Conservation (phyloP, 805 yeast genomes). For the Candida takata region DNA sequence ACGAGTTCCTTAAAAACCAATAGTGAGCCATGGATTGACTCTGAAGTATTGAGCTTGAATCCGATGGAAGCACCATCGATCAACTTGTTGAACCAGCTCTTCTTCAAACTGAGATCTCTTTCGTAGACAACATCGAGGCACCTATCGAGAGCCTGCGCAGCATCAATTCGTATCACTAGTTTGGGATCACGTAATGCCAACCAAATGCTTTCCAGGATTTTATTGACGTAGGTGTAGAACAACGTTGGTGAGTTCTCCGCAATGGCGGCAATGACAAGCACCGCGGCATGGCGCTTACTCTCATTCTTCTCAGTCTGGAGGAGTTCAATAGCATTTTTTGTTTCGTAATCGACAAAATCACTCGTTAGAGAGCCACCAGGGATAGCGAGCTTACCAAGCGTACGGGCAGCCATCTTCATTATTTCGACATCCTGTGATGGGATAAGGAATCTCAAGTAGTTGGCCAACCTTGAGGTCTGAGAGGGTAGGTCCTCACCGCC, state of each 20-base stretch:
- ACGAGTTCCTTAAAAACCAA: slow-evolving; percentile 77
- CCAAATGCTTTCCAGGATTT: slow-evolving; percentile 81
- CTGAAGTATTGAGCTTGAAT: slow-evolving; percentile 46
- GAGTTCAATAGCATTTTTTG: slow-evolving; percentile 86
- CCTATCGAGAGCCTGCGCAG: slow-evolving; percentile 72
- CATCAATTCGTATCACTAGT: slow-evolving; percentile 66
- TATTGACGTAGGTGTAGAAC: slow-evolving; percentile 68
- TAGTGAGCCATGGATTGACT: slow-evolving; percentile 80
- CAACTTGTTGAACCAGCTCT: slow-evolving; percentile 68
- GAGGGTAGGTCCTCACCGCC: slow-evolving; percentile 82
- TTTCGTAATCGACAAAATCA: slow-evolving; percentile 89
- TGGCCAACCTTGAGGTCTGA: slow-evolving; percentile 86
- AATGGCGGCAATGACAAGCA: slow-evolving; percentile 71
- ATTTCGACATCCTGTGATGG: slow-evolving; percentile 79
- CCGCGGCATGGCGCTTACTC: slow-evolving; percentile 83
- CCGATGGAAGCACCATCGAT: slow-evolving; percentile 63
- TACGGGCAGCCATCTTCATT: slow-evolving; percentile 79
- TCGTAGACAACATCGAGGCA: slow-evolving; percentile 75
- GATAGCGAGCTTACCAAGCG: slow-evolving; percentile 81
- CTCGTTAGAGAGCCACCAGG: slow-evolving; percentile 88
- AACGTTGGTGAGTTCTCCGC: slow-evolving; percentile 85
- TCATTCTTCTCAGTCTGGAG: slow-evolving; percentile 83
- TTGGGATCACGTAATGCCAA: slow-evolving; percentile 77
- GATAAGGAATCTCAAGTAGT: slow-evolving; percentile 71
- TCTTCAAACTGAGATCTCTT: slow-evolving; percentile 64